Evolutionary conservation across 2,329 filamentous ascomycete genomes (phyloP).

Genomic region (Cladosporium phlei): DNA sequence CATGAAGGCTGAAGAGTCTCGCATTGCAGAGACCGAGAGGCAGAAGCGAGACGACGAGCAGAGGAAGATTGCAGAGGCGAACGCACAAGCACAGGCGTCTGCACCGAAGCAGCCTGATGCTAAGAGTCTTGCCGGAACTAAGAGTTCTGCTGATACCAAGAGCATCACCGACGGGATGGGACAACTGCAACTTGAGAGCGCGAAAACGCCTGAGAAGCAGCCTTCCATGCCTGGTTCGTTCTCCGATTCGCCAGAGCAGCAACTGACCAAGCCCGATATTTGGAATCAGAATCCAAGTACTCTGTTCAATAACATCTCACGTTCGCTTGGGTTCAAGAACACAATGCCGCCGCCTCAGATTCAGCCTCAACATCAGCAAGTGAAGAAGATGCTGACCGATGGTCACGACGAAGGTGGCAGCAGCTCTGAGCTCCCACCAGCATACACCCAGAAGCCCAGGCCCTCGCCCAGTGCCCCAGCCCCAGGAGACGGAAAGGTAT

Average conservation of each 20-base stretch:
- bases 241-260: conserved; percentile 49
- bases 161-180: conserved; percentile 3
- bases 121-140: no score
- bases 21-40: conserved; percentile 77
- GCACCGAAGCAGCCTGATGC: conserved; percentile 2
- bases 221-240: conserved; percentile 70
- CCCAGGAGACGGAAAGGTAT: conserved; percentile 24
- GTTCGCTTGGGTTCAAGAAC: conserved; percentile 62
- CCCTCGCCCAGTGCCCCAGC: conserved; percentile 17
- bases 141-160: neutral
- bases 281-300: conserved; percentile 44
- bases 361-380: conserved; percentile 19
- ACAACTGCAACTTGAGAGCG: conserved; percentile 7
- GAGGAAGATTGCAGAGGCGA: conserved; percentile 41
- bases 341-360: neutral
- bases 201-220: conserved; percentile 21
- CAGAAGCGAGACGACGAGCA: conserved; percentile 60
- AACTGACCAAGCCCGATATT: neutral
- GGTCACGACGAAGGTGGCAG: conserved; percentile 5
- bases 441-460: conserved; percentile 27
- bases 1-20: conserved; percentile 79
- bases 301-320: conserved; percentile 65
- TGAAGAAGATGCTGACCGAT: conserved; percentile 28
- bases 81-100: conserved; percentile 4
- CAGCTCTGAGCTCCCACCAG: conserved; percentile 27